These are phyloP conservation scores for Cairneyella variabilis DNA, from an alignment of 495 filamentous ascomycete species.

Conservation along the genomic window DNA sequence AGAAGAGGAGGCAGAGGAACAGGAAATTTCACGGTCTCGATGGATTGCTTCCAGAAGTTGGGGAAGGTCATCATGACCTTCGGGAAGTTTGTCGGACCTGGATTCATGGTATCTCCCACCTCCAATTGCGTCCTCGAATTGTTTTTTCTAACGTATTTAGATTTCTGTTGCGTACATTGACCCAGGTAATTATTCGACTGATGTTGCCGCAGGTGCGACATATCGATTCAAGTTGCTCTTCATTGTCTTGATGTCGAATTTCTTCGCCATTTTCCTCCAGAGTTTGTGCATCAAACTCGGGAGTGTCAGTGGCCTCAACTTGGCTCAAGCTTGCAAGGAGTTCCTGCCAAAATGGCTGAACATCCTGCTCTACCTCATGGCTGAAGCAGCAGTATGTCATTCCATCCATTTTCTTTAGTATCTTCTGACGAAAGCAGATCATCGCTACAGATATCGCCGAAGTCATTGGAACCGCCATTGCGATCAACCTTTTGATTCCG, in stretches of 20 bases:
- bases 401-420: not conserved
- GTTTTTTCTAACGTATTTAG: constrained; percentile 10
- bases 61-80: constrained; percentile 54
- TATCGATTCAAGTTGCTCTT: constrained; percentile 70
- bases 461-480: constrained; percentile 87
- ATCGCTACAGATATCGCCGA: constrained; percentile 91
- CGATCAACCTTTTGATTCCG: constrained; percentile 74
- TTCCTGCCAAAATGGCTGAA: constrained; percentile 78
- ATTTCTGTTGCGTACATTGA: constrained; percentile 56
- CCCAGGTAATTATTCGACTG: constrained; percentile 82
- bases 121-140: not conserved
- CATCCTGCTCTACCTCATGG: constrained; percentile 66
- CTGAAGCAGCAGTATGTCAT: constrained; percentile 56
- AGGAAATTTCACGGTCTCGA: not conserved
- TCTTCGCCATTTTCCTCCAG: constrained; percentile 82
- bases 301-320: constrained; percentile 77
- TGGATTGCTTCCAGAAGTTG: constrained; percentile 24
- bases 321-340: constrained; percentile 72
- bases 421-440: constrained; percentile 40
- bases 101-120: constrained; percentile 57
- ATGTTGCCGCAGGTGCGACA: constrained; percentile 68
- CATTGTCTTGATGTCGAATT: constrained; percentile 75
- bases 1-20: constrained; percentile 1
- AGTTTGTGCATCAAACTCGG: constrained; percentile 80
- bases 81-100: constrained; percentile 76